Evolutionary conservation across 768 basidiomycete genomes (phyloP).

Genomic region (Pleurotus tuoliensis): DNA sequence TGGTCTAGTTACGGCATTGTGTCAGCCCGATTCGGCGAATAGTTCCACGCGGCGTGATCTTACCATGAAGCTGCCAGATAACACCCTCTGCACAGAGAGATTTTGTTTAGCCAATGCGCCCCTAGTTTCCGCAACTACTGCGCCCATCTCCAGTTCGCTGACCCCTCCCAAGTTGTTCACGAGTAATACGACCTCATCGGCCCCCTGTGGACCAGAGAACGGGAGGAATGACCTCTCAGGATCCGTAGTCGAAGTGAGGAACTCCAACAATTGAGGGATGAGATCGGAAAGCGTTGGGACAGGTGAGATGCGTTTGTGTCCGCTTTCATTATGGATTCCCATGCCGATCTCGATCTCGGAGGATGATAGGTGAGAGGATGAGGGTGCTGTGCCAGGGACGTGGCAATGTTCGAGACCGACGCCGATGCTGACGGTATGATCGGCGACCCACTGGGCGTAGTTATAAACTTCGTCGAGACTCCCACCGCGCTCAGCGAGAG

Average conservation of each 20-base stretch:
- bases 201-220: slow-evolving; percentile 43
- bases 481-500: slow-evolving; percentile 65
- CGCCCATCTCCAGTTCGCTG: slow-evolving; percentile 77
- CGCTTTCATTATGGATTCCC: slow-evolving; percentile 91
- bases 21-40: neutral
- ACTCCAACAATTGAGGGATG: slow-evolving; percentile 62
- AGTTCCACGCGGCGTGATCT: slow-evolving; percentile 8
- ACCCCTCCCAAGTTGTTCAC: slow-evolving; percentile 88
- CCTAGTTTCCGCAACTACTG: slow-evolving; percentile 59
- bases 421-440: slow-evolving; percentile 76
- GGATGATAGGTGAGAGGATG: slow-evolving; percentile 48
- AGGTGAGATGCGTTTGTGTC: slow-evolving; percentile 62
- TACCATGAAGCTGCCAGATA: slow-evolving; percentile 88
- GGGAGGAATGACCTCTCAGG: slow-evolving; percentile 74
- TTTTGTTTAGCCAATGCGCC: slow-evolving; percentile 51
- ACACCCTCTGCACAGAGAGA: slow-evolving; percentile 55
- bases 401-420: slow-evolving; percentile 89
- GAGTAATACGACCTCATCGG: slow-evolving; percentile 72
- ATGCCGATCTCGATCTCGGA: slow-evolving; percentile 85
- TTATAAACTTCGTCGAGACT: slow-evolving; percentile 65
- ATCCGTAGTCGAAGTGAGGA: slow-evolving; percentile 70
- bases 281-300: slow-evolving; percentile 69
- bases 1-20: slow-evolving; percentile 47
- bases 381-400: slow-evolving; percentile 71
- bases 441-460: slow-evolving; percentile 61